Evolutionary conservation across 2,329 filamentous ascomycete genomes (phyloP), one percentile per base, ranked within the genome.

Genomic region (Cladosporium sp.): DNA sequence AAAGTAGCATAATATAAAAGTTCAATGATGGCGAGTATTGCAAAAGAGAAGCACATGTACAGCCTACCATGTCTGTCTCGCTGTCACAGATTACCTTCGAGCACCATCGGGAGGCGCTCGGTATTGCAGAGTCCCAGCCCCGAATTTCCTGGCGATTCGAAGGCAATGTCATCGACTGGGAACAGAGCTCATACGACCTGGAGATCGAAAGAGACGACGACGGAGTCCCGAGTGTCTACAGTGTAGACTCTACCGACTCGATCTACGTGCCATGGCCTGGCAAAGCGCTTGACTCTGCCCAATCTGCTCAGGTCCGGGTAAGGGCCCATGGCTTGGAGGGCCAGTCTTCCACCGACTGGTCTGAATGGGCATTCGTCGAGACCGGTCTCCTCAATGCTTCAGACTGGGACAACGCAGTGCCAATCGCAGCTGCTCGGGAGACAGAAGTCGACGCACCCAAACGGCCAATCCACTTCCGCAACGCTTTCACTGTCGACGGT

Each of bases 341-440:
- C 17, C 51, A 54, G n/a, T 37, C 51, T n/a, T 40, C 36, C 15
- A 54, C 51, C 20, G 51, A 54, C 14, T 54, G 51, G 51, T 54
- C 51, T 17, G 15, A 42, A 3, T 54, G 51, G 51, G 20, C 37
- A n/a, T 40, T 37, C 5, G 51, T 54, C 15, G 51, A 54, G n/a
- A 54, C 51, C 9, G 51, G 51, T 3, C 37, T 54, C 11, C 37
- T 54, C 36, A 28, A 42, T 40, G 51, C 22, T 3, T 39, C 38
- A 8, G 51, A 54, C 30, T 54, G 51, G 51, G 37, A 36, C 36
- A 20, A 54, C 15, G 51, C 51, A 12, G 51, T 54, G 7, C 51
- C 51, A n/a, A 54, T 54, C 8, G 51, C 37, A 19, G 51, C 51
- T 12, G 51, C 36, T 40, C 51, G 51, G 3, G 51, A 54, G 22